Conservation (phyloP, 371 early-diverging fungal genomes). For the Scutellospora calospora region DNA sequence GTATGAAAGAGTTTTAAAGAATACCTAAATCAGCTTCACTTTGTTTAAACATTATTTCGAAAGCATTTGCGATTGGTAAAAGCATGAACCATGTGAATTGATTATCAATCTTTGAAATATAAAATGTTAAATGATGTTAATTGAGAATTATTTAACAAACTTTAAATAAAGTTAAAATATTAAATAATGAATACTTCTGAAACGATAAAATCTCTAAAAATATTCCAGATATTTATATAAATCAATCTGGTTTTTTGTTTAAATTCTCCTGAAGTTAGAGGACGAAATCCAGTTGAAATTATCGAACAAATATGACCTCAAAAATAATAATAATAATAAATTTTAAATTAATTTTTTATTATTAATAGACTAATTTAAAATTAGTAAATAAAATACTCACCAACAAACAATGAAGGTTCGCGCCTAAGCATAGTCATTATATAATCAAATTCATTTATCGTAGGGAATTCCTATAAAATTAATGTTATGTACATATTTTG, state of each 20-base stretch:
- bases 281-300: background rate
- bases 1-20: background rate
- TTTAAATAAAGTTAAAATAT: background rate
- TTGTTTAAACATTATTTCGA: background rate
- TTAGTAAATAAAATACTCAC: background rate
- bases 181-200: constrained; percentile 19
- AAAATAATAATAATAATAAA: no score
- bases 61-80: background rate
- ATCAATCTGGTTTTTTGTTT: background rate
- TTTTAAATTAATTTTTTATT: no score
- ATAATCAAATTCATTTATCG: constrained; percentile 13
- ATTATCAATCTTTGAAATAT: constrained; percentile 27
- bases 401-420: background rate
- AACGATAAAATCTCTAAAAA: constrained; percentile 27
- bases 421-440: background rate
- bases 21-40: constrained; percentile 6
- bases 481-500: background rate
- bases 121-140: no score
- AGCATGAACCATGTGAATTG: constrained; percentile 29
- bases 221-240: constrained; percentile 33
- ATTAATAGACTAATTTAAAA: no score
- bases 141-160: background rate
- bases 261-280: background rate
- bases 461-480: background rate
- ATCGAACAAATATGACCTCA: constrained; percentile 16